Conservation (phyloP, 2,329 filamentous ascomycete genomes). For the Alternaria hordeiaustralica region DNA sequence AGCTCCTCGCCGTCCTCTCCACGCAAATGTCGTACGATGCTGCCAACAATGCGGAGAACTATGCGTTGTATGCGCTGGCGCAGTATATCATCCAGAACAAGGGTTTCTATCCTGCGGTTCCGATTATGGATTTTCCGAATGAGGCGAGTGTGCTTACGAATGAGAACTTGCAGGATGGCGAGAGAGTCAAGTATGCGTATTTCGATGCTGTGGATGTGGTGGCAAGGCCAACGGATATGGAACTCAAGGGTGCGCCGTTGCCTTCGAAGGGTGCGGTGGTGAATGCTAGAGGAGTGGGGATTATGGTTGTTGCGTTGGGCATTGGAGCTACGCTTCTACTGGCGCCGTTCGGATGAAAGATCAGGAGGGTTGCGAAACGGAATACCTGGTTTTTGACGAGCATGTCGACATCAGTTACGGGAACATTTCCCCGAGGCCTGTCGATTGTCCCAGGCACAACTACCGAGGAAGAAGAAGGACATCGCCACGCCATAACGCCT, state of each 20-base stretch:
- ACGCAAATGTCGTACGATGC: slow-evolving; percentile 43
- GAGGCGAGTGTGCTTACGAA: slow-evolving; percentile 41
- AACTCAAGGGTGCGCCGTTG: slow-evolving; percentile 27
- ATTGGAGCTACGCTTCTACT: neutral
- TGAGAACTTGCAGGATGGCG: slow-evolving; percentile 42
- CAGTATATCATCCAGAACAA: slow-evolving; percentile 39
- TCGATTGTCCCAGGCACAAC: neutral
- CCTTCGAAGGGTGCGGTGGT: slow-evolving; percentile 22
- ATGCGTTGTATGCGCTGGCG: slow-evolving; percentile 42
- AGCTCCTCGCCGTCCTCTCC: slow-evolving; percentile 38
- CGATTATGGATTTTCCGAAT: slow-evolving; percentile 40
- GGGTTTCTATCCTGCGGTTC: slow-evolving; percentile 39
- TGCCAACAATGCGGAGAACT: slow-evolving; percentile 44
- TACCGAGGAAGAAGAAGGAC: neutral
- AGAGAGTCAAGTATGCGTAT: slow-evolving; percentile 35
- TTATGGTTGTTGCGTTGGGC: neutral
- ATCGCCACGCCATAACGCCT: neutral
- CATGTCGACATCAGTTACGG: neutral
- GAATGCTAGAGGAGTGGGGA: neutral
- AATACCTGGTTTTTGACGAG: neutral
- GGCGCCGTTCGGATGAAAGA: neutral
- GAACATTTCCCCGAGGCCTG: neutral
- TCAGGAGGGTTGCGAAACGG: neutral
- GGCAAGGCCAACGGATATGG: slow-evolving; percentile 22
- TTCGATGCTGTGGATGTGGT: slow-evolving; percentile 39